phyloP scores from a whole-genome alignment of 371 early-diverging fungal genomes.

The Syncephalastrum racemosum region DNA sequence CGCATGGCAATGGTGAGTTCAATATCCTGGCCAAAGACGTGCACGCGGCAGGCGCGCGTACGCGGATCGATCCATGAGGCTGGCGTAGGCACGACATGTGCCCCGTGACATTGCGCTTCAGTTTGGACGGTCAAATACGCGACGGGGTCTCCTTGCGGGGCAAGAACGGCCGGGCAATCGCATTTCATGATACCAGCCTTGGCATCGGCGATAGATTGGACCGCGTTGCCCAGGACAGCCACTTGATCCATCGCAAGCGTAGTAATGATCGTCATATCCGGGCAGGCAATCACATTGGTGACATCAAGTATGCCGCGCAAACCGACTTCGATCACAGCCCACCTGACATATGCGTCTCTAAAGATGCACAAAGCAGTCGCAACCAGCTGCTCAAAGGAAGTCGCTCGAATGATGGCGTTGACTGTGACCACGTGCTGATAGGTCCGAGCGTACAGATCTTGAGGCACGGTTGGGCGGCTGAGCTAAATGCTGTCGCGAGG shows the following conservation, averaged over 20 bases:
- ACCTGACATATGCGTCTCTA: conserved; percentile 48
- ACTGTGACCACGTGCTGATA: conserved; percentile 29
- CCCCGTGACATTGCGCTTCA: conserved; percentile 32
- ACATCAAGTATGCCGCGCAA: conserved; percentile 82
- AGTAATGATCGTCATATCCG: conserved; percentile 59
- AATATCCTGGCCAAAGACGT: not conserved
- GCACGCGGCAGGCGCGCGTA: too few relatives aligned
- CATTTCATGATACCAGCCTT: conserved; percentile 80
- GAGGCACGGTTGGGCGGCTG: conserved; percentile 45
- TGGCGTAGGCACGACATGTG: conserved; percentile 20
- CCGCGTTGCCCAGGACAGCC: conserved; percentile 65
- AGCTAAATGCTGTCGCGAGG: conserved; percentile 69
- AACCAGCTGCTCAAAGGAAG: conserved; percentile 67
- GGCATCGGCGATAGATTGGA: conserved; percentile 68
- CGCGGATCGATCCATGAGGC: conserved; percentile 7
- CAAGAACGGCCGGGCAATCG: conserved; percentile 49
- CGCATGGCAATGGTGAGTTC: conserved; percentile 52
- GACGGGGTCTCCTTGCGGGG: conserved; percentile 44
- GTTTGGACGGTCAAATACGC: conserved; percentile 36
- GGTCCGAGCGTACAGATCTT: conserved; percentile 32
- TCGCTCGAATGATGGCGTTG: conserved; percentile 23
- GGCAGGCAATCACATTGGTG: conserved; percentile 70
- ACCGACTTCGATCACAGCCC: conserved; percentile 82
- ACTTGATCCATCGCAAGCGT: conserved; percentile 76
- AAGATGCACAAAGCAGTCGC: conserved; percentile 64